A percentile compares a stretch with the other conserved stretches of the same genome.
Conservation (phyloP, 768 basidiomycete genomes). For the Kwoniella dejecticola region DNA sequence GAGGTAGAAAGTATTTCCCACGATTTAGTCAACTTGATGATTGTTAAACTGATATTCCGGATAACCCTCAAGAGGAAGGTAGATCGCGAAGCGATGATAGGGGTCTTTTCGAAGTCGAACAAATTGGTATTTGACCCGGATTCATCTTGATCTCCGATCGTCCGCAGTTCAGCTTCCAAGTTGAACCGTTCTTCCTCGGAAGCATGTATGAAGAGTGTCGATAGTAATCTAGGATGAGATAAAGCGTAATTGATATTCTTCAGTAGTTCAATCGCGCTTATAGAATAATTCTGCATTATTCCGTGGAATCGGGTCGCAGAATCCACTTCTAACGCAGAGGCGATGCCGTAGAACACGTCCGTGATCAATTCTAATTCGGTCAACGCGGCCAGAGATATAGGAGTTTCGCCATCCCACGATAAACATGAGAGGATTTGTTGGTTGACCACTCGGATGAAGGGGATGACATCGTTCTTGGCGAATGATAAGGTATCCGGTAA, state of each 20-base stretch:
- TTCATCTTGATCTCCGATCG: conserved; percentile 39
- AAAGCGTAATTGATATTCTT: conserved; percentile 88
- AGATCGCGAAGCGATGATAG: conserved; percentile 70
- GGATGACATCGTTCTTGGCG: conserved; percentile 73
- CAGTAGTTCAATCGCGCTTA: conserved; percentile 70
- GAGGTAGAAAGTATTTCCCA: conserved; percentile 26
- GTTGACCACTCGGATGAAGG: conserved; percentile 80
- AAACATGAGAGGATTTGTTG: conserved; percentile 75
- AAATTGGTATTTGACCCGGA: conserved; percentile 58
- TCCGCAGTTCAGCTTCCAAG: conserved; percentile 61
- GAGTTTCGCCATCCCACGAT: conserved; percentile 77
- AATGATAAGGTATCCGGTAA: conserved; percentile 68
- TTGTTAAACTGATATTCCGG: conserved; percentile 68
- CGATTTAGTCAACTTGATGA: conserved; percentile 58
- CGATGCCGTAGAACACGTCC: conserved; percentile 74
- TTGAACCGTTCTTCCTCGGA: conserved; percentile 71
- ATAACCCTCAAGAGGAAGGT: conserved; percentile 72
- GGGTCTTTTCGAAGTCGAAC: conserved; percentile 68
- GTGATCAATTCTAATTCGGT: conserved; percentile 82
- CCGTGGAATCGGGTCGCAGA: conserved; percentile 57
- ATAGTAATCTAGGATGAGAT: conserved; percentile 85
- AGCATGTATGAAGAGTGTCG: conserved; percentile 76
- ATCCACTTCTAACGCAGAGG: conserved; percentile 61
- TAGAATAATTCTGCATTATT: conserved; percentile 61
- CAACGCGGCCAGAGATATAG: conserved; percentile 72